Percentiles rank a stretch among this genome's conserved stretches.
Evolutionary conservation across 768 basidiomycete species (phyloP).

Genomic region (Phylloporus sp.): DNA sequence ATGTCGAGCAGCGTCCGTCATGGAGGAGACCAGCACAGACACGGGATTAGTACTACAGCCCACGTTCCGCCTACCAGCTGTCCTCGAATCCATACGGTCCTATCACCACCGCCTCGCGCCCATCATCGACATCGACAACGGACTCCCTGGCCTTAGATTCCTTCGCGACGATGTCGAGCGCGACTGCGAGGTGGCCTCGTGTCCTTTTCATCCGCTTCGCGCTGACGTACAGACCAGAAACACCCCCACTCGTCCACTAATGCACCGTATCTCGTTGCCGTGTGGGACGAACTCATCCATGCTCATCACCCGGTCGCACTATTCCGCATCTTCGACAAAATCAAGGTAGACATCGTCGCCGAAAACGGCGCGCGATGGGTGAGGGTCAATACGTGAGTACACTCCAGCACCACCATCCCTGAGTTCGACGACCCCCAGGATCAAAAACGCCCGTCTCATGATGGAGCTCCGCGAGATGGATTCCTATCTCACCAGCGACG

Average conservation of each 20-base stretch:
- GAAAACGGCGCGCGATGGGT: conserved; percentile 75
- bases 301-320: conserved; percentile 58
- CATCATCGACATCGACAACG: conserved; percentile 28
- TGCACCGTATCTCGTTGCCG: conserved; percentile 72
- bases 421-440: conserved; percentile 38
- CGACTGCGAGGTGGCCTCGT: conserved; percentile 36
- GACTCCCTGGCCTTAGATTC: conserved; percentile 37
- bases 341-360: conserved; percentile 80
- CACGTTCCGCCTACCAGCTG: no score
- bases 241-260: conserved; percentile 49
- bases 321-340: conserved; percentile 46
- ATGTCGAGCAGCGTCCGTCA: conserved; percentile 13
- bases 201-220: not conserved
- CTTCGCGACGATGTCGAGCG: conserved; percentile 39
- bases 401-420: not conserved
- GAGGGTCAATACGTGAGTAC: conserved; percentile 78
- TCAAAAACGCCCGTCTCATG: conserved; percentile 70
- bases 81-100: conserved; percentile 7
- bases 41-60: no score
- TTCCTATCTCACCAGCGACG: conserved; percentile 59
- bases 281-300: conserved; percentile 73
- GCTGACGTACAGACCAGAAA: conserved; percentile 12
- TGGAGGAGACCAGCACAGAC: not conserved
- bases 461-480: conserved; percentile 84
- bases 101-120: conserved; percentile 25